Base-by-base conservation (phyloP, 2,329 filamentous ascomycete species). In the Paracorniculantispora psalliotae region DNA sequence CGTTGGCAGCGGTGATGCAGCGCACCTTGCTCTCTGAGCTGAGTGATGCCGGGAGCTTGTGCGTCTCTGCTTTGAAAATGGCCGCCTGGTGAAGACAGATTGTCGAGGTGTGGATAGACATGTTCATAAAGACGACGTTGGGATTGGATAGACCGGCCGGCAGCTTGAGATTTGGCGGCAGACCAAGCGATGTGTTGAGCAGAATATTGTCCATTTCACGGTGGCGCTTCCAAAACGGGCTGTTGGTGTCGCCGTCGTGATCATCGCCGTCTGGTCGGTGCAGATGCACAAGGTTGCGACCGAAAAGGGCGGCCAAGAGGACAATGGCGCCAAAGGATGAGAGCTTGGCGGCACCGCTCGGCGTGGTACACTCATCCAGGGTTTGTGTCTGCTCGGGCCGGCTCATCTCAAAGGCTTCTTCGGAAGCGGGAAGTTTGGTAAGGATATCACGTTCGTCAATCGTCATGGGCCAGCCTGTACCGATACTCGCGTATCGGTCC, bases 51-150 rank as follows among this genome's bases (percentile, higher is more conserved):
- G 91, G 87, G 61, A 97, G 77, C 56, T 86, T 84, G 72, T 96
- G 89, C 74, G 92, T 94, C 67, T 97, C 93, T 0, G 92, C 92
- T 71, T 97, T 97, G 81, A 93, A 97, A 21, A 99, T 97, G 26
- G 94, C 94, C 2, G 93, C 94, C 75, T 99, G 94, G 68, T 99
- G 94, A n/a, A 99, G 78, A 71, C 93, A 97, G 57, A 99, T 97
- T 1, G 91, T 92, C 1, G 92, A 96, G 0, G 94, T 96, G 71
- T 97, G 92, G 33, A 99, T 91, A 69, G 90, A 92, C 91, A 99
- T 96, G 67, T 97, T 97, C 59, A 90, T 86, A 71, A 97, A 97
- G 4, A 97, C 86, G 57, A 93, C 86, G 63, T 97, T 97, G 3
- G 92, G 83, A 67, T 92, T 89, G 17, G 80, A 77, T 35, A 96